Conservation (phyloP, 1,284 basidiomycete genomes). For the Schizophyllum commune region DNA sequence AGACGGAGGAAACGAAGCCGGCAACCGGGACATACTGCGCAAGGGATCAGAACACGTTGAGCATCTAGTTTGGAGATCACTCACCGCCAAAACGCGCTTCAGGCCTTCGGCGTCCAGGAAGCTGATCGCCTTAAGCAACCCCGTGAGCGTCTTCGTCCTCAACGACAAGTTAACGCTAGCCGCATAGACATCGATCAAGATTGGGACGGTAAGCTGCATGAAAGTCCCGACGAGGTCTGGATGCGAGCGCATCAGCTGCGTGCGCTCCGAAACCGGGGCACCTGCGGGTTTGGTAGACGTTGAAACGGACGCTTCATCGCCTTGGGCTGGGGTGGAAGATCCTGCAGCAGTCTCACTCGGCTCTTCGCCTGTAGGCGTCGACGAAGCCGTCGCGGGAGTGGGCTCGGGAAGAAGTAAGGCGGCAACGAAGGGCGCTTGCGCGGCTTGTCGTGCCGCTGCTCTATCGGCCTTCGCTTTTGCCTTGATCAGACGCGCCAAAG, state of each 20-base stretch:
- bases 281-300: constrained; percentile 14
- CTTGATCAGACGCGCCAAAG: constrained; percentile 64
- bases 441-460: constrained; percentile 53
- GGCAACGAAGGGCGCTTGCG: constrained; percentile 23
- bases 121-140: constrained; percentile 81
- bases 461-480: constrained; percentile 73
- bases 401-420: constrained; percentile 21
- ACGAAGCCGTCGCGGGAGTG: constrained; percentile 17
- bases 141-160: constrained; percentile 80
- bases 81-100: constrained; percentile 67
- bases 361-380: constrained; percentile 18
- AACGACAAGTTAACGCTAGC: constrained; percentile 86
- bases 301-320: constrained; percentile 18
- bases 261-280: constrained; percentile 36
- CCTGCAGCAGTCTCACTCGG: constrained; percentile 9
- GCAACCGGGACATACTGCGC: constrained; percentile 83
- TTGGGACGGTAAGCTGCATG: constrained; percentile 82
- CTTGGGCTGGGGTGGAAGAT: constrained; percentile 11
- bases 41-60: constrained; percentile 8
- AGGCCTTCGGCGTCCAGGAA: constrained; percentile 77
- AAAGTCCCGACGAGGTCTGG: constrained; percentile 74
- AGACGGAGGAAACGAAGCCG: constrained; percentile 85
- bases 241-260: constrained; percentile 67
- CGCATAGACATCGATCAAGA: constrained; percentile 91
- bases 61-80: constrained; percentile 9